Base-by-base conservation (phyloP, 192 early-diverging fungal species). In the Backusella australiensis region DNA sequence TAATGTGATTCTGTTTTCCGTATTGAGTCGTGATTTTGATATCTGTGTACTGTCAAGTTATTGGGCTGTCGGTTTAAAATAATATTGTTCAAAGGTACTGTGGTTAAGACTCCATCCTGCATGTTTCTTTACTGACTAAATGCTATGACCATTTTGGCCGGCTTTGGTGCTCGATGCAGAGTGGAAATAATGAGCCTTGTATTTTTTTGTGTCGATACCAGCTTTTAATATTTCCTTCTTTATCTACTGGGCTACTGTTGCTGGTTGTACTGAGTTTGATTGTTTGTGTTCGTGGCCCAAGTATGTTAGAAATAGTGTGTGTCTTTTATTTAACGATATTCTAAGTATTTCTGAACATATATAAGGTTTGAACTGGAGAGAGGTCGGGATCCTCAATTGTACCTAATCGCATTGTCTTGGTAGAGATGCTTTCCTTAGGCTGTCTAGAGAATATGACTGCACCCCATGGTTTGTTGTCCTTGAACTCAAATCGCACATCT, bases 1-100 rank as follows among this genome's bases (percentile, higher is more conserved):
- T 12, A 42, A 73, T 32, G 46, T 73, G 52, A 29, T 53, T 59
- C 49, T 14, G 29, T 72, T 73, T n/a, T 73, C 71, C 53, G 52
- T 73, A 34, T 11, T 34, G 53, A 73, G 17, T 35, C 39, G 52
- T 72, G 71, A 72, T 38, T 59, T 72, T 3, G 6, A 1, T 0
- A 73, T 73, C 1, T 6, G 4, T 34, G 49, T 59, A 38, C 71
- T 73, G 8, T 7, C 12, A 52, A 6, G 29, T 17, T 8, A 1
- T 29, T 72, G 71, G 14, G 34, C 7, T 4, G 67, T 36, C 14
- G 59, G 72, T 38, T 74, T 66, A 39, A 26, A 65, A 32, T 74
- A 63, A 21, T 66, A 74, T 19, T 74, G 21, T 63, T 72, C 73
- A 66, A 63, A 74, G 0, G 73, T 66, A 41, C n/a, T 41, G 6